Evolutionary conservation across 2,329 filamentous ascomycete genomes (phyloP), one percentile per base, ranked within the genome.

Genomic region (Exophiala spinifera): DNA sequence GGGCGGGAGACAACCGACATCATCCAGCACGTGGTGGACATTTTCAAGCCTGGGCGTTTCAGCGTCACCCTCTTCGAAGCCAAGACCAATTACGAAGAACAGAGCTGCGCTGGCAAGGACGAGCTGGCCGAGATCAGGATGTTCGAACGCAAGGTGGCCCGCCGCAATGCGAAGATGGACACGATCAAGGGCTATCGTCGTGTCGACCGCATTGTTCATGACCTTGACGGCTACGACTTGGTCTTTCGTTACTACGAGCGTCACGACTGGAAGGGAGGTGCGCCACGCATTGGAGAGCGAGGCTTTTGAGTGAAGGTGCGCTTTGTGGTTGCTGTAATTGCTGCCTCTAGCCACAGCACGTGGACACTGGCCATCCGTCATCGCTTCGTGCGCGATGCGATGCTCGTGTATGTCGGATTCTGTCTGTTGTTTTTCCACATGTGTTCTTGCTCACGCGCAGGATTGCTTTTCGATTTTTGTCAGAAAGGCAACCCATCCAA

Each of bases 1-100:
- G 91, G 91, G 14, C 87, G 91, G 59, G 88, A 91, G 69, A 96
- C 92, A 0, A 84, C 85, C 21, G 92, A 96, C 61, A 87, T 97
- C 56, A 88, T 99, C 59, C 85, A 96, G 71, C 90, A 96, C 62
- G 94, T 97, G 1, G 91, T 97, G 42, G 81, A 84, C 61, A 99
- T 99, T 68, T 99, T 99, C 83, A 90, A 91, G 70, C 94, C 94
- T 0, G 92, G 92, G n/a, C 88, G 92, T 50, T 99, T 99, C 79
- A 96, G 88, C 66, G 89, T 99, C 53, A 99, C 94, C 1, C 79
- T 97, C 14, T 99, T 99, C 66, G 92, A 99, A 74, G 88, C 91
- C 51, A 96, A 95, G 77, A 74, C 77, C 17, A 70, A 69, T 39
- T 67, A 73, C 14, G 74, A 78, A 43, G 74, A 73, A 21, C 62